Percentiles rank a stretch among this genome's conserved stretches.
Evolutionary conservation across 768 basidiomycete genomes (phyloP).

Genomic region (Rhodotorula diobovata): DNA sequence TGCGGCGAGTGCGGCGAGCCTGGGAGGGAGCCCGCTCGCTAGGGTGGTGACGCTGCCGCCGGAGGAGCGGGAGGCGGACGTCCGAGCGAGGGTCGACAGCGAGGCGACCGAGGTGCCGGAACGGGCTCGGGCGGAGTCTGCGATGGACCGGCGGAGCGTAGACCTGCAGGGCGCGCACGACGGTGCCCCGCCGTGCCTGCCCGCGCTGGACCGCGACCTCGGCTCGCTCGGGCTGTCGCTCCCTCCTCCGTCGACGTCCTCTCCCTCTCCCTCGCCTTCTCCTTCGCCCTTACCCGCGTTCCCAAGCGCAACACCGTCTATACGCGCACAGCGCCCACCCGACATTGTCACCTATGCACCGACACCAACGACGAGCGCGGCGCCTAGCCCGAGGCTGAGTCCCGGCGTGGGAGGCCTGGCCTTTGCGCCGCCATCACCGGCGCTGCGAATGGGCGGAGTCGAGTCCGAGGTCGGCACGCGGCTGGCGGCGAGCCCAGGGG

Average conservation of each 20-base stretch:
- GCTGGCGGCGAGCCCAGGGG: too few species aligned
- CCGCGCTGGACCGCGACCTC: neutral
- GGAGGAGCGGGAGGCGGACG: neutral
- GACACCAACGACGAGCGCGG: neutral
- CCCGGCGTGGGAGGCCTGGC: neutral
- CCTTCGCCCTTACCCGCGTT: neutral
- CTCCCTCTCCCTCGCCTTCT: too few species aligned
- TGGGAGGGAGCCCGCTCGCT: neutral
- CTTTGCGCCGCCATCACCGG: too few species aligned
- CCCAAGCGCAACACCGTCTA: neutral
- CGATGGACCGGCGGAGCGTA: too few species aligned
- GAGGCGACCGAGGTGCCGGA: too few species aligned
- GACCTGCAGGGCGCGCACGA: neutral
- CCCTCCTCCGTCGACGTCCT: too few species aligned
- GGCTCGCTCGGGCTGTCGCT: neutral
- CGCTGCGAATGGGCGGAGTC: too few species aligned
- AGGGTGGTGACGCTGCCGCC: neutral
- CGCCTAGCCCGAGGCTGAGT: neutral
- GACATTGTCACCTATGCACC: neutral
- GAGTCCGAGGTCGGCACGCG: too few species aligned
- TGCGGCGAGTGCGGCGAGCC: conserved; percentile 1
- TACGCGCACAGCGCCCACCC: neutral
- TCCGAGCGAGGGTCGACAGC: neutral
- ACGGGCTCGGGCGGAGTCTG: too few species aligned
- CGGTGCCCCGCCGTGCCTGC: neutral